These are phyloP conservation scores for Zygosaccharomyces sapae DNA, from an alignment of 1,139 yeast genomes.

Conservation along the genomic window DNA sequence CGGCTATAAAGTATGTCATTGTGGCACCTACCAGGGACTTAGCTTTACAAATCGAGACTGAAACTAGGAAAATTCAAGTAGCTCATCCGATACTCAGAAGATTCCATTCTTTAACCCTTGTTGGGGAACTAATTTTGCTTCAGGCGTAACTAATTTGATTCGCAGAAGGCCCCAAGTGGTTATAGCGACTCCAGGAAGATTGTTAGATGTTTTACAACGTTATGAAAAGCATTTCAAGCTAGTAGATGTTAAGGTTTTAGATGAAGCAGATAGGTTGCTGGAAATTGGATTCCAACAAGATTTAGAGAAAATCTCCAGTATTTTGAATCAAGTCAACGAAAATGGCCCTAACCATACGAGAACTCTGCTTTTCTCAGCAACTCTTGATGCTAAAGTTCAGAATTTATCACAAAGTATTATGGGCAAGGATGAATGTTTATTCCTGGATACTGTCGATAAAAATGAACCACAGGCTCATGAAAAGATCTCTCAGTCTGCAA, in stretches of 20 bases:
- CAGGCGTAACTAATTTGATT: slow-evolving; percentile 38
- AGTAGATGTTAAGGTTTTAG: slow-evolving; percentile 66
- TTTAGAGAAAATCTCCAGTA: slow-evolving; percentile 51
- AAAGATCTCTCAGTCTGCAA: slow-evolving; percentile 64
- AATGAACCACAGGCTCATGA: slow-evolving; percentile 76
- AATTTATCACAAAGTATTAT: slow-evolving; percentile 62
- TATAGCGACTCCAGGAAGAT: slow-evolving; percentile 90
- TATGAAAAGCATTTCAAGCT: slow-evolving; percentile 48
- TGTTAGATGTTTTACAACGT: slow-evolving; percentile 54
- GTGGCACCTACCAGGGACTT: slow-evolving; percentile 91
- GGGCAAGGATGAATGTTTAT: slow-evolving; percentile 54
- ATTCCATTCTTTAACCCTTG: slow-evolving; percentile 41
- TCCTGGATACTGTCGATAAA: slow-evolving; percentile 71
- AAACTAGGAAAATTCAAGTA: slow-evolving; percentile 46
- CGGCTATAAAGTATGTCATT: slow-evolving; percentile 54
- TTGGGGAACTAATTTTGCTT: slow-evolving; percentile 49
- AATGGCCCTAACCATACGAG: slow-evolving; percentile 42
- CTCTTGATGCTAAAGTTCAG: slow-evolving; percentile 66
- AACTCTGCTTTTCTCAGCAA: slow-evolving; percentile 81
- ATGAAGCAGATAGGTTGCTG: slow-evolving; percentile 82
- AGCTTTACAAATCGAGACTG: slow-evolving; percentile 77
- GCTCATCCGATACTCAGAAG: slow-evolving; percentile 35
- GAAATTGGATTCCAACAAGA: slow-evolving; percentile 73
- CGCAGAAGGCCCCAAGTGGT: slow-evolving; percentile 48
- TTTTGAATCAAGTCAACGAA: slow-evolving; percentile 43